A percentile compares a stretch with the other conserved stretches of the same genome.
Conservation (phyloP, 108 stramenopile species). For the Skeletonema tropicum region DNA sequence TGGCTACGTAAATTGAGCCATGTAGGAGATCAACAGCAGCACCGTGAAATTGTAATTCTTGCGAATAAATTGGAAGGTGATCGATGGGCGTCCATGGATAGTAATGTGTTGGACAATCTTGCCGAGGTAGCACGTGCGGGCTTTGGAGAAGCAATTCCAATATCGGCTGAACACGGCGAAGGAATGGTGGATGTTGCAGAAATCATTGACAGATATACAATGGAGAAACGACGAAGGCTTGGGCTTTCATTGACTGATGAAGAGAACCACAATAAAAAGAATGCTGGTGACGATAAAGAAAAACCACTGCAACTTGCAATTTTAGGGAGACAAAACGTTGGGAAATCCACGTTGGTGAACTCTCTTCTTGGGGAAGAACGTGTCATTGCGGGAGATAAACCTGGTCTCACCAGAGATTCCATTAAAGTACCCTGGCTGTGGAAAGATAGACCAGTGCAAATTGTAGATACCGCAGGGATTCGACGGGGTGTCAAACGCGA, state of each 20-base stretch:
- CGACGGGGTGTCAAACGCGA: conserved; percentile 70
- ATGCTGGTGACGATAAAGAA: conserved; percentile 11
- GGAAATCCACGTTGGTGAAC: conserved; percentile 89
- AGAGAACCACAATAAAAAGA: conserved; percentile 12
- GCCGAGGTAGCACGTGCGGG: conserved; percentile 72
- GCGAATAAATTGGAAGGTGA: conserved; percentile 90
- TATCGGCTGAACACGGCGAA: conserved; percentile 87
- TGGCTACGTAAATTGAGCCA: conserved; percentile 78
- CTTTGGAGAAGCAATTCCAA: conserved; percentile 82
- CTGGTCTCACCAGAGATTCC: conserved; percentile 93
- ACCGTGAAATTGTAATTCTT: conserved; percentile 62
- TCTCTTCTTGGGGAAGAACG: conserved; percentile 74
- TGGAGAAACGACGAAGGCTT: conserved; percentile 49
- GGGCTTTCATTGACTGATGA: conserved; percentile 35
- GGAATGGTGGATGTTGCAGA: conserved; percentile 84
- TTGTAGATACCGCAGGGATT: conserved; percentile 92
- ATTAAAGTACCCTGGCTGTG: conserved; percentile 84
- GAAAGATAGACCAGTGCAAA: conserved; percentile 66
- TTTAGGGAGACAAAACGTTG: conserved; percentile 90
- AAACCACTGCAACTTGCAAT: conserved; percentile 88
- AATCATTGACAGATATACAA: conserved; percentile 60
- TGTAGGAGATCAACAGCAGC: background rate
- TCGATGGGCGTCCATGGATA: conserved; percentile 66
- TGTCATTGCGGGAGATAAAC: conserved; percentile 77
- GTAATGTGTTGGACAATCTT: conserved; percentile 63